These are phyloP conservation scores for Scheffersomyces segobiensis DNA, from an alignment of 1,139 yeast genomes.

Conservation along the genomic window DNA sequence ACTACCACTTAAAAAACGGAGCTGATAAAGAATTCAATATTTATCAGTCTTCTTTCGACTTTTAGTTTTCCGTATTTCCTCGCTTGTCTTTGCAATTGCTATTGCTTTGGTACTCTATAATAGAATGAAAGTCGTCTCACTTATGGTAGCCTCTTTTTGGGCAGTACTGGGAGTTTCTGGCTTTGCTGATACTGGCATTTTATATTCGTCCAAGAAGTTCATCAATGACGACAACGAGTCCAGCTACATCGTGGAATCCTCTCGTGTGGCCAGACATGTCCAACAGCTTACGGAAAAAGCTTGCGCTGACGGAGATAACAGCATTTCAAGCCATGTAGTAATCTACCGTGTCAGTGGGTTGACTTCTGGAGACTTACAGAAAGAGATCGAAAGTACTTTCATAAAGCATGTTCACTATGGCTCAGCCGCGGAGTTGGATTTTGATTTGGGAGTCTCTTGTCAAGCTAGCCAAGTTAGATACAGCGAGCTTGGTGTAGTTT, in stretches of 20 bases:
- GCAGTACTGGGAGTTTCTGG: constrained; percentile 18
- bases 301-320: constrained; percentile 15
- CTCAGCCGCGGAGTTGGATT: constrained; percentile 23
- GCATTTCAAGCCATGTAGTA: constrained; percentile 7
- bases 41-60: background rate
- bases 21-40: background rate
- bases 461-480: constrained; percentile 9
- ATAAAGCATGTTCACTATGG: constrained; percentile 34
- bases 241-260: constrained; percentile 22
- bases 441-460: constrained; percentile 17
- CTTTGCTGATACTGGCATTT: constrained; percentile 34
- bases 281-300: constrained; percentile 16
- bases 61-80: background rate
- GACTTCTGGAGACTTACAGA: constrained; percentile 2
- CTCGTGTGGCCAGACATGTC: constrained; percentile 15
- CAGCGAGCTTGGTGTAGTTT: background rate
- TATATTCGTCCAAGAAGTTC: constrained; percentile 20
- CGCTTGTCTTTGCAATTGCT: background rate
- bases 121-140: background rate
- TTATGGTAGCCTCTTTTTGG: constrained; percentile 7
- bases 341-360: constrained; percentile 28
- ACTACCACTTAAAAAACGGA: background rate
- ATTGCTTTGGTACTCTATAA: background rate
- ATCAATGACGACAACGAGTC: constrained; percentile 7
- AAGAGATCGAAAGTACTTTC: constrained; percentile 13